Conservation (phyloP, 2,329 filamentous ascomycete species). For the Tolypocladium paradoxum region DNA sequence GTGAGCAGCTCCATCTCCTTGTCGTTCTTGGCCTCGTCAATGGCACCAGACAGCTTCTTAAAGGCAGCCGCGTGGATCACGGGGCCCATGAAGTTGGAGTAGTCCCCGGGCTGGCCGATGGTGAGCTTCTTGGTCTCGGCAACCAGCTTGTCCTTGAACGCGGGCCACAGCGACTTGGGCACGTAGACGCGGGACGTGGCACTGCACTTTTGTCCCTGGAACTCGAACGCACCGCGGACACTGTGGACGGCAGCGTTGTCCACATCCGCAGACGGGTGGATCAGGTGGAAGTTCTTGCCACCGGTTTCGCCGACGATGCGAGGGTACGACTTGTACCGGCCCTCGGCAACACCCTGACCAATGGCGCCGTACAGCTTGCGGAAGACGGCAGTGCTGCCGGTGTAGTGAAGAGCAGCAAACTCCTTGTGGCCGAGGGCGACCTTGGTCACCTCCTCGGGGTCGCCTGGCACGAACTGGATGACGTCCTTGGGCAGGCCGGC, state of each 20-base stretch:
- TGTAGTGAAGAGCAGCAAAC: slow-evolving; percentile 91
- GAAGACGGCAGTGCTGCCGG: slow-evolving; percentile 86
- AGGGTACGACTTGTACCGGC: slow-evolving; percentile 75
- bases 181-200: slow-evolving; percentile 75
- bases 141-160: slow-evolving; percentile 57
- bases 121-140: slow-evolving; percentile 60
- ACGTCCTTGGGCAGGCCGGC: slow-evolving; percentile 82
- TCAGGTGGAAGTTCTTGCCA: slow-evolving; percentile 86
- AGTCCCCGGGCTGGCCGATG: slow-evolving; percentile 57
- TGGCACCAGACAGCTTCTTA: slow-evolving; percentile 66
- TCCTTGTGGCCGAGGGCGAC: slow-evolving; percentile 64
- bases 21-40: slow-evolving; percentile 72
- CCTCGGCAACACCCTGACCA: slow-evolving; percentile 67
- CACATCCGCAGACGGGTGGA: slow-evolving; percentile 68
- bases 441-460: slow-evolving; percentile 74
- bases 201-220: slow-evolving; percentile 85
- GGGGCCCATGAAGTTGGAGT: slow-evolving; percentile 73
- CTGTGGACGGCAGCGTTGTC: slow-evolving; percentile 73
- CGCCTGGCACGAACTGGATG: slow-evolving; percentile 86
- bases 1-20: slow-evolving; percentile 59
- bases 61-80: slow-evolving; percentile 78
- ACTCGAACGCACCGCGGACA: slow-evolving; percentile 80
- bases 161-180: slow-evolving; percentile 61
- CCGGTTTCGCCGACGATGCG: slow-evolving; percentile 85
- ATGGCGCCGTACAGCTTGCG: slow-evolving; percentile 80